Evolutionary conservation across 2,329 filamentous ascomycete genomes (phyloP), one percentile per base, ranked within the genome.

Genomic region (Botrytis aclada): DNA sequence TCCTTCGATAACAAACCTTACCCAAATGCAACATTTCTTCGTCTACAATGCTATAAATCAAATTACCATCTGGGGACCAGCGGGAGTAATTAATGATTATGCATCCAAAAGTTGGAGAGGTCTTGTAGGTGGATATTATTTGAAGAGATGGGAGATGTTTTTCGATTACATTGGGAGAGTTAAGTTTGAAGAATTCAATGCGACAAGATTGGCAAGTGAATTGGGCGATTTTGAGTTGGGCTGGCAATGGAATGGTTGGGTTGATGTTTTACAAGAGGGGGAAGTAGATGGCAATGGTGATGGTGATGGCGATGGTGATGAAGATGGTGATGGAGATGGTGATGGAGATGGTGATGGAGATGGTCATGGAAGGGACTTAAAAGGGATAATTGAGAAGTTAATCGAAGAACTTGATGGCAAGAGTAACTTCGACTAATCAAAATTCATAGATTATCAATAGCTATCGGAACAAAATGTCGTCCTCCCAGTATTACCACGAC

Each of bases 21-120:
- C 63, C 4, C 32, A 20, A 37, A 51, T 22, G 14, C 43, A 51
- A n/a, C 6, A 20, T 3, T 66, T 66, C 22, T 66, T 66, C 12
- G 81, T 83, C 8, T 85, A 84, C 77, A 82, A 86, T 63, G 85
- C 85, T 10, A 80, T 84, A 20, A 86, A 86, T 66, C 85, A 87
- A 73, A 80, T 87, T 72, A 87, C 86, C 9, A 80, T 85, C 18
- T 87, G 85, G 85, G 85, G 85, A 0, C 85, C 85, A 0, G 77
- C 76, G 1, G 84, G 84, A 22, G 79, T 87, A 76, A 85, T 87
- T 58, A 82, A 77, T 51, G 86, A 87, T 77, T 87, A 87, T 73
- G 85, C 85, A 5, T 83, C 82, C 7, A 86, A 86, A 78, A 79
- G 80, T 34, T 87, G 85, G 85, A 81, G 80, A 14, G 85, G 85